Evolutionary conservation across 768 basidiomycete genomes (phyloP), one percentile per base, ranked within the genome.

Genomic region (Phylloporus sp.): DNA sequence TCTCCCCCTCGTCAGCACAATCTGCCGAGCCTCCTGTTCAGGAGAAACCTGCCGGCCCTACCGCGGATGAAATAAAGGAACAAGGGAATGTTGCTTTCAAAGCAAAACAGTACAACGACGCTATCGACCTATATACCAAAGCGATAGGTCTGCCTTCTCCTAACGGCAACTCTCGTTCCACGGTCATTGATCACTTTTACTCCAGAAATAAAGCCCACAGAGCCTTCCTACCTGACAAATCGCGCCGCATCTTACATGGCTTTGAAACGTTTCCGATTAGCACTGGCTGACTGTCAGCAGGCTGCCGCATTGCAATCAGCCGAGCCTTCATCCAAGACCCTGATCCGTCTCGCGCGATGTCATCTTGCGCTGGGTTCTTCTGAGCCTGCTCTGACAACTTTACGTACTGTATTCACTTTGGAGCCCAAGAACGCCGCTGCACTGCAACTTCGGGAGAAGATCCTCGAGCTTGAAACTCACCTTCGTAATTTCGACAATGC

Each of bases 231-330:
- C 63, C 74, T 86, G 55, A 89, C 90, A 1, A 95, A 95, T 66
- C 83, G 91, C 26, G 91, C 92, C 0, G 91, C 92, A 0, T 85
- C 91, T 2, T 81, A 85, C 64, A 94, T 95, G 81, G 81, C 83
- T 0, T 64, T 88, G 45, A 91, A 92, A 64, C 80, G 80, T 29
- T 94, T 86, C 75, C 76, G 81, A 28, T 70, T 73, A 0, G 92
- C 92, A 0, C 74, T 93, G 16, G 77, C 76, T 32, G 91, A 95
- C 63, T 93, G 90, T 61, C 90, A 90, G 65, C 75, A 75, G 31
- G 91, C 91, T 5, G 76, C 80, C 0, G 68, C 80, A 0, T 72
- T 91, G 6, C 88, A 92, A 69, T 67, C 82, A 8, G 64, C 72
- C 8, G 61, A 72, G 12, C 86, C 87, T 7, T 81, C 85, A 5